Evolutionary conservation across 129 eudicot genomes (phyloP).

Genomic region (Smallanthus sonchifolius): DNA sequence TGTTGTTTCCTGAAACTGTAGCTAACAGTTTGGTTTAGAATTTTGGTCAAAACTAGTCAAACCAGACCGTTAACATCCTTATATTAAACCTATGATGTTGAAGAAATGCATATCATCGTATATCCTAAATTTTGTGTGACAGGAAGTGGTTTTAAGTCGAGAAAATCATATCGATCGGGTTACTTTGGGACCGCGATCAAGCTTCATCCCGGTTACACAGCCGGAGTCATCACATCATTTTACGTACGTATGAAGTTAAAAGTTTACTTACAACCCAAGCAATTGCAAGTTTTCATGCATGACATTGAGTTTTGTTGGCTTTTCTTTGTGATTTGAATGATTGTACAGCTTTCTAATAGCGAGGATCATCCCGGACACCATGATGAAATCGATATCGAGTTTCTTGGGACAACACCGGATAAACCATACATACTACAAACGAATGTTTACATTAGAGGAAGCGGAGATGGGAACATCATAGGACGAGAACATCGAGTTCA

Average conservation of each 20-base stretch:
- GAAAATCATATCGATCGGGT: constrained; percentile 52
- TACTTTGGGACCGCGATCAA: constrained; percentile 63
- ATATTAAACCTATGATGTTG: too few species aligned
- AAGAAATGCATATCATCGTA: background rate
- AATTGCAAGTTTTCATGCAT: background rate
- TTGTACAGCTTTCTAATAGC: constrained; percentile 61
- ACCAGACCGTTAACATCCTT: too few species aligned
- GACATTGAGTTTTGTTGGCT: background rate
- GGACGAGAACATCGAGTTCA: constrained; percentile 79
- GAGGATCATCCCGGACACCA: constrained; percentile 70
- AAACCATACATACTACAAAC: constrained; percentile 75
- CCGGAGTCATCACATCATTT: constrained; percentile 76
- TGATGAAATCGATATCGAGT: constrained; percentile 80
- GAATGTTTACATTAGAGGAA: constrained; percentile 70
- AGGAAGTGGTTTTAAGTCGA: constrained; percentile 88
- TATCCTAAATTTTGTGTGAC: background rate
- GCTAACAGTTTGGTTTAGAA: too few species aligned
- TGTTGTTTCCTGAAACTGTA: too few species aligned
- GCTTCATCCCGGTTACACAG: constrained; percentile 88
- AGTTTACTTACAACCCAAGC: background rate
- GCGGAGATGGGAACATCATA: constrained; percentile 72
- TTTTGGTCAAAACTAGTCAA: too few species aligned
- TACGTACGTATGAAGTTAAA: constrained; percentile 39
- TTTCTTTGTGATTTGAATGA: background rate
- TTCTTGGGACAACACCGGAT: constrained; percentile 60